Percentiles rank a stretch among this genome's conserved stretches.
Evolutionary conservation across 2,329 filamentous ascomycete species (phyloP).

Genomic region (Trichoderma sp.): DNA sequence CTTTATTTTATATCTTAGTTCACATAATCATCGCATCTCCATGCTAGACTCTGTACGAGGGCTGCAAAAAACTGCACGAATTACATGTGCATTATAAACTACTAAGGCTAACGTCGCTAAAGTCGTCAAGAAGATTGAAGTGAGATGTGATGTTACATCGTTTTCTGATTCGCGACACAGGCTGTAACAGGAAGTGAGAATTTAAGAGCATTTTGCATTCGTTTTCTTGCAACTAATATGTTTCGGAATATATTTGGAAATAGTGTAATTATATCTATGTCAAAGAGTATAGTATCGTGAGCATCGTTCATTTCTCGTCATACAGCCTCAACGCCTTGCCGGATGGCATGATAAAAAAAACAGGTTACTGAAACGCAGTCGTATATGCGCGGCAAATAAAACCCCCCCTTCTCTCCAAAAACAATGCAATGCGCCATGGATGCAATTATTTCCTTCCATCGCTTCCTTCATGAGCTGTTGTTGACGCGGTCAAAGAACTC

Average conservation of each 20-base stretch:
- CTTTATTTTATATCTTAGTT: not conserved
- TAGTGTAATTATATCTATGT: not conserved
- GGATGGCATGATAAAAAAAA: not conserved
- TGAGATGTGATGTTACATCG: not conserved
- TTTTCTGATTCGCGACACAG: not conserved
- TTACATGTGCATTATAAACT: not conserved
- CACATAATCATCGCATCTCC: not conserved
- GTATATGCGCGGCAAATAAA: not conserved
- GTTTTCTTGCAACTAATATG: not conserved
- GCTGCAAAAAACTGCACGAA: not conserved
- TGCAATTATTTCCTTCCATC: not conserved
- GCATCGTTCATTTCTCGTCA: not conserved
- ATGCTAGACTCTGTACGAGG: not conserved
- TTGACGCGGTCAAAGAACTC: slow-evolving; percentile 5
- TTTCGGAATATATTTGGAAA: not conserved
- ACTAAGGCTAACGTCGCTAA: not conserved
- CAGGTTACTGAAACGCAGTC: not conserved
- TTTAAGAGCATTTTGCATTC: not conserved
- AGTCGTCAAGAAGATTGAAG: not conserved
- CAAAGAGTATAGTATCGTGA: not conserved
- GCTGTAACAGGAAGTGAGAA: not conserved
- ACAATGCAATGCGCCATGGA: slow-evolving; percentile 1
- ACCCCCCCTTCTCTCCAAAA: not conserved
- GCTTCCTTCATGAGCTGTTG: not conserved
- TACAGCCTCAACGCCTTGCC: not conserved